Conservation (phyloP, 129 eudicot species). For the Kitagawia praeruptora region DNA sequence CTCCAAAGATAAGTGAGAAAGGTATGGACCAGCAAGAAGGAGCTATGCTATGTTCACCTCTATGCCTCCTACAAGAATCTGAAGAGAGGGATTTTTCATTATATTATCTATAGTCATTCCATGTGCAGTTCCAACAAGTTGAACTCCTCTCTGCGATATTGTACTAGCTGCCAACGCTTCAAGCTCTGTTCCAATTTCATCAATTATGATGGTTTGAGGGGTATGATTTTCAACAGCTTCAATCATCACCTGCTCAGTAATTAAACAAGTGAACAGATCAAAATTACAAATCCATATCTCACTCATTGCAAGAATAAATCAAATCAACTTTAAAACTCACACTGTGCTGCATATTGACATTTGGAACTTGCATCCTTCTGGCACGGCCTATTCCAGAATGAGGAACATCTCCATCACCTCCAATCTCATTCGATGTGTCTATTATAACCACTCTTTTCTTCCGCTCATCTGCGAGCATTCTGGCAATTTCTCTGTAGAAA, state of each 20-base stretch:
- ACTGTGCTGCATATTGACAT: conserved; percentile 95
- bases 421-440: conserved; percentile 95
- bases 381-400: conserved; percentile 97
- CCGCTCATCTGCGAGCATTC: conserved; percentile 91
- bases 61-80: conserved; percentile 91
- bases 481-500: conserved; percentile 74
- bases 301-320: neutral
- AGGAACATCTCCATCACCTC: conserved; percentile 98
- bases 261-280: neutral
- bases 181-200: conserved; percentile 94
- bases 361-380: conserved; percentile 99
- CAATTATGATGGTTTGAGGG: conserved; percentile 91
- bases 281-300: neutral
- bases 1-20: neutral
- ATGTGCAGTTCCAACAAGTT: conserved; percentile 97
- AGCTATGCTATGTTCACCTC: conserved; percentile 43
- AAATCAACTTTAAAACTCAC: conserved; percentile 29
- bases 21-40: neutral
- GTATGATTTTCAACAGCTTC: conserved; percentile 99
- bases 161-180: conserved; percentile 99
- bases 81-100: conserved; percentile 84
- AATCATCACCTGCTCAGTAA: conserved; percentile 71
- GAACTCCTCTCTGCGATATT: conserved; percentile 97
- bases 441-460: conserved; percentile 84
- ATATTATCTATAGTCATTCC: conserved; percentile 84